phyloP scores from a whole-genome alignment of 176 grass and related monocot genomes.

The Aegilops speltoides region DNA sequence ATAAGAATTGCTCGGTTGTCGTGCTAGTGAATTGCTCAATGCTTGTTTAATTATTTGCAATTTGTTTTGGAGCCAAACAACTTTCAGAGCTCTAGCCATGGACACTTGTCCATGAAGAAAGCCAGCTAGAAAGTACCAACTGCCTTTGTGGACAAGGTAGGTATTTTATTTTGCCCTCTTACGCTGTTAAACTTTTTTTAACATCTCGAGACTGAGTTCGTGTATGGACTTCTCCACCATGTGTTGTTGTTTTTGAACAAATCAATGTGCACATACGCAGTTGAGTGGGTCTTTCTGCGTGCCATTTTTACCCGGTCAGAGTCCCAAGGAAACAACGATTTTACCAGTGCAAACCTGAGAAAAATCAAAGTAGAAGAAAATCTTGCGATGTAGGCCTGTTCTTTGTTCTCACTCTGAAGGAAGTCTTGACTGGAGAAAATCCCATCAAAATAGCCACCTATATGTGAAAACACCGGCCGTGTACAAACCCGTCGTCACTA shows the following conservation, averaged over 20 bases:
- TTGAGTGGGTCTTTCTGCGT: not conserved
- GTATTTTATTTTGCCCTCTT: conserved; percentile 18
- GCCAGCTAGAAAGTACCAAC: not conserved
- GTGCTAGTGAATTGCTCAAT: not conserved
- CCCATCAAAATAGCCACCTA: not conserved
- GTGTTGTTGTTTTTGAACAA: not conserved
- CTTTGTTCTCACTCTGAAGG: not conserved
- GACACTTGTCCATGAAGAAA: not conserved
- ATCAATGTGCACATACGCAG: not conserved
- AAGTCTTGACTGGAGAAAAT: not conserved
- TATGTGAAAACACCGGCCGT: not conserved
- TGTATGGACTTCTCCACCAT: not conserved
- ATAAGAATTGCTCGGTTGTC: not conserved
- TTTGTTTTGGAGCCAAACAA: too few relatives aligned
- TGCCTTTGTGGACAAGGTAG: conserved; percentile 2
- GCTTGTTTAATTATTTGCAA: not conserved
- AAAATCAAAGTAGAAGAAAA: not conserved
- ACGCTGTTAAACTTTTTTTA: not conserved
- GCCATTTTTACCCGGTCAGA: conserved; percentile 29
- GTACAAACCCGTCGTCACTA: not conserved
- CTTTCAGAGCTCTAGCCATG: not conserved
- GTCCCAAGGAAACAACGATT: not conserved
- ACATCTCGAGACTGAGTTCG: not conserved
- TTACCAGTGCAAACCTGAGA: not conserved
- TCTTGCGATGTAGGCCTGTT: not conserved